Evolutionary conservation across 768 basidiomycete species (phyloP).

Genomic region (Mycena sanguinolenta): DNA sequence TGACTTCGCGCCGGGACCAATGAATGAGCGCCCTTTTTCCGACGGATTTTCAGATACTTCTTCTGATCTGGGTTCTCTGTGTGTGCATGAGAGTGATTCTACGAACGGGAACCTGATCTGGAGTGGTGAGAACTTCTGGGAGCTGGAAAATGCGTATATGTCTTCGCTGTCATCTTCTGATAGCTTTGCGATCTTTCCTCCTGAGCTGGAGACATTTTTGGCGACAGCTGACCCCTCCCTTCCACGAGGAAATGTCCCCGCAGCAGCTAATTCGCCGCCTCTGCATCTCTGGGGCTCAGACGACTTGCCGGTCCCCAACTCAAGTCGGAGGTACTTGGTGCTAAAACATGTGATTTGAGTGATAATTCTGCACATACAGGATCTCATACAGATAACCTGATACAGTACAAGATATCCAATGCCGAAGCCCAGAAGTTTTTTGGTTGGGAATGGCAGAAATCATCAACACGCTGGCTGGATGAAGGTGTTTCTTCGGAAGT

Average conservation of each 20-base stretch:
- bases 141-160: too few relatives aligned
- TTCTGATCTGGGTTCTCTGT: conserved; percentile 9
- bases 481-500: conserved; percentile 22
- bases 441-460: too few relatives aligned
- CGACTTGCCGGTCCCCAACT: background rate
- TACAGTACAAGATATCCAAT: too few relatives aligned
- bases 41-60: background rate
- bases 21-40: background rate
- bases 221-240: conserved; percentile 13
- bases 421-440: too few relatives aligned
- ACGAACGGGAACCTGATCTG: background rate
- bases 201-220: too few relatives aligned
- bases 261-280: conserved; percentile 15
- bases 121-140: too few relatives aligned
- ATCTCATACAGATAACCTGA: too few relatives aligned
- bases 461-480: conserved; percentile 13
- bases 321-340: background rate
- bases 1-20: background rate
- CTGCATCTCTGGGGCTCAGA: conserved; percentile 21
- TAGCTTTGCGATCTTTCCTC: too few relatives aligned
- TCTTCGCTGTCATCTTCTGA: too few relatives aligned
- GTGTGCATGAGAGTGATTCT: conserved; percentile 15
- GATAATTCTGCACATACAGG: too few relatives aligned
- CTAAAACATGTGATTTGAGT: too few relatives aligned
- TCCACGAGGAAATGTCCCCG: background rate